Conservation (phyloP, 2,329 filamentous ascomycete genomes). For the Venturia asperata region DNA sequence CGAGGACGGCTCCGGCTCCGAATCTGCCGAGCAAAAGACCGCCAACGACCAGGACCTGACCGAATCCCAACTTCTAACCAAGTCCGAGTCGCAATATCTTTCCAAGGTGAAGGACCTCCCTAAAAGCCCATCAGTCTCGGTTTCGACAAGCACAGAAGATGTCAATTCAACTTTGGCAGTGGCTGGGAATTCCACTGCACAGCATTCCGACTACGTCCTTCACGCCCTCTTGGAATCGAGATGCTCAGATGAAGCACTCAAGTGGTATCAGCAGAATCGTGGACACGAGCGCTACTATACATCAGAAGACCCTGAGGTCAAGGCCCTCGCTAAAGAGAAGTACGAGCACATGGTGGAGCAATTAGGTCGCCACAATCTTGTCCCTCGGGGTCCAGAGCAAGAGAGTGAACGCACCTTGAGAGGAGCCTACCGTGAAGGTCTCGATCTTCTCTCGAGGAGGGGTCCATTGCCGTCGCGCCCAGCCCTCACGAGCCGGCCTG, state of each 20-base stretch:
- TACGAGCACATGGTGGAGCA: conserved; percentile 35
- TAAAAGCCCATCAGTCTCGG: background rate
- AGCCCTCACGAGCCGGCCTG: conserved; percentile 3
- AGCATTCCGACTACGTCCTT: conserved; percentile 26
- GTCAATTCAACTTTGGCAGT: background rate
- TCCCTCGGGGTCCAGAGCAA: conserved; percentile 21
- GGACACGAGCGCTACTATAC: conserved; percentile 21
- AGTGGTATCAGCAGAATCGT: conserved; percentile 28
- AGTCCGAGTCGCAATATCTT: background rate
- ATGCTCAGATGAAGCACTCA: conserved; percentile 34
- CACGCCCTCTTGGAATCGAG: conserved; percentile 42
- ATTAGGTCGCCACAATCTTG: conserved; percentile 31
- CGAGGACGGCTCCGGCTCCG: background rate
- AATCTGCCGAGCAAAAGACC: background rate
- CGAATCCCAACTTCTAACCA: background rate
- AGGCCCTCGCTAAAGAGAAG: conserved; percentile 31
- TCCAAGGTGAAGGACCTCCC: conserved; percentile 13
- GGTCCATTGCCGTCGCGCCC: conserved; percentile 12
- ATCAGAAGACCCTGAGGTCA: conserved; percentile 32
- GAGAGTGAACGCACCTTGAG: conserved; percentile 3
- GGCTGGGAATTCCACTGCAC: background rate
- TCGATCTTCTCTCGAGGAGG: conserved; percentile 16
- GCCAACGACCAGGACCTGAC: background rate
- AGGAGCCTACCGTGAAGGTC: conserved; percentile 14
- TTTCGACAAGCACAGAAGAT: conserved; percentile 1